Evolutionary conservation across 176 grass and related monocot genomes (phyloP).

Genomic region (Carex scoparia): DNA sequence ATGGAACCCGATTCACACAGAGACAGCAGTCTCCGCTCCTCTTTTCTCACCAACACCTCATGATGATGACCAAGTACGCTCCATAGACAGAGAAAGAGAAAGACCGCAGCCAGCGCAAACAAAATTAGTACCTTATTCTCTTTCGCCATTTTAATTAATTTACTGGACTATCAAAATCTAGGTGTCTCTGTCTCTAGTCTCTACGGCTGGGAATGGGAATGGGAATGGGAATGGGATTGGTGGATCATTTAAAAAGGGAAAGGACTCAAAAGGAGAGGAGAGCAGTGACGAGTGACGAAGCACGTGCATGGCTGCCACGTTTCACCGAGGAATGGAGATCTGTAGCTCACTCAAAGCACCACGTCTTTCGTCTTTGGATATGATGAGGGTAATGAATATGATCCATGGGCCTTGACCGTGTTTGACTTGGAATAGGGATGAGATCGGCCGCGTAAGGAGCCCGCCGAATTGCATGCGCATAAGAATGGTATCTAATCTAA

Average conservation of each 20-base stretch:
- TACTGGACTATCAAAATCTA: not conserved
- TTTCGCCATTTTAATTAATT: not conserved
- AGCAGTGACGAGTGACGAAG: not conserved
- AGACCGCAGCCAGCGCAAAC: not conserved
- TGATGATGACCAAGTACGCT: constrained; percentile 18
- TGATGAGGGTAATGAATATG: not conserved
- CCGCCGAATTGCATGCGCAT: not conserved
- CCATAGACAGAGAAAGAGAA: constrained; percentile 4
- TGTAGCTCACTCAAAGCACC: constrained; percentile 1
- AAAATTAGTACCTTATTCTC: not conserved
- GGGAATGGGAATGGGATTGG: too few relatives aligned
- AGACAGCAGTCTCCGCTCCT: constrained; percentile 41
- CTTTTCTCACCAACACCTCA: constrained; percentile 50
- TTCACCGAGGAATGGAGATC: constrained; percentile 9
- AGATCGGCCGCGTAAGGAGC: not conserved
- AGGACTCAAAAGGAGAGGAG: not conserved
- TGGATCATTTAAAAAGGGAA: constrained; percentile 28
- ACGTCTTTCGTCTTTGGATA: not conserved
- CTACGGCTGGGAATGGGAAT: too few relatives aligned
- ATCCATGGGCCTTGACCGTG: not conserved
- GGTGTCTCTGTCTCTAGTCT: not conserved
- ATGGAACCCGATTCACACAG: constrained; percentile 50
- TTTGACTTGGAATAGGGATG: not conserved
- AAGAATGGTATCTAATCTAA: too few relatives aligned
- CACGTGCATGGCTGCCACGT: constrained; percentile 62